phyloP scores from a whole-genome alignment of 179 eudicot genomes.

The Gypsophila paniculata region DNA sequence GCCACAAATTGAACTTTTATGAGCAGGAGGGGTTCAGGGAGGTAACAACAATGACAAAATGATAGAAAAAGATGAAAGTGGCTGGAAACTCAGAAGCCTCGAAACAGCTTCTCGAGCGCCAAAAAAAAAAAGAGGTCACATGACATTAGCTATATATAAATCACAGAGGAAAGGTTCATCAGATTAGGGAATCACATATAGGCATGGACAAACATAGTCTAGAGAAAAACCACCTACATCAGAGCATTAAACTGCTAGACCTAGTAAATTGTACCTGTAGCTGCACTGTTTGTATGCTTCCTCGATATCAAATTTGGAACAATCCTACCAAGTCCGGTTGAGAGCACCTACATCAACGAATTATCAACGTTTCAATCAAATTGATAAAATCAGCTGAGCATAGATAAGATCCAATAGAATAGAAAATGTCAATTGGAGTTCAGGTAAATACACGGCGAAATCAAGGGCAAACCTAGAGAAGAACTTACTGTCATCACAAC shows the following conservation, averaged over 20 bases:
- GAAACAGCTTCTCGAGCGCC: no score
- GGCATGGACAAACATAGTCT: no score
- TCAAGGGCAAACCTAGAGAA: not conserved
- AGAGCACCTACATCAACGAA: slow-evolving; percentile 54
- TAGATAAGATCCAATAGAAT: no score
- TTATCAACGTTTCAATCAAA: not conserved
- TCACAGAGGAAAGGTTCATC: not conserved
- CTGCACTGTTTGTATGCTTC: slow-evolving; percentile 96
- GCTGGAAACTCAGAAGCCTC: no score
- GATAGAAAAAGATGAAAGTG: no score
- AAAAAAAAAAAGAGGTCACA: no score
- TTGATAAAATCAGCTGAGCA: not conserved
- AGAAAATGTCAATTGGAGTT: not conserved
- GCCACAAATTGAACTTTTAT: not conserved
- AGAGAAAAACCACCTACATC: no score
- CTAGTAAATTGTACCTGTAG: slow-evolving; percentile 55
- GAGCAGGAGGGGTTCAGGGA: not conserved
- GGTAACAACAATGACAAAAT: not conserved
- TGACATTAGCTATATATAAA: no score
- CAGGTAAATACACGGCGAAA: not conserved
- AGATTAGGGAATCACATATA: not conserved
- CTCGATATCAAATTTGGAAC: slow-evolving; percentile 94
- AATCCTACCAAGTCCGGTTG: slow-evolving; percentile 98
- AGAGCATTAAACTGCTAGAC: not conserved
- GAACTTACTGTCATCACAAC: slow-evolving; percentile 92